These are phyloP conservation scores for Escallonia rubra DNA, from an alignment of 129 eudicot species.

Conservation along the genomic window DNA sequence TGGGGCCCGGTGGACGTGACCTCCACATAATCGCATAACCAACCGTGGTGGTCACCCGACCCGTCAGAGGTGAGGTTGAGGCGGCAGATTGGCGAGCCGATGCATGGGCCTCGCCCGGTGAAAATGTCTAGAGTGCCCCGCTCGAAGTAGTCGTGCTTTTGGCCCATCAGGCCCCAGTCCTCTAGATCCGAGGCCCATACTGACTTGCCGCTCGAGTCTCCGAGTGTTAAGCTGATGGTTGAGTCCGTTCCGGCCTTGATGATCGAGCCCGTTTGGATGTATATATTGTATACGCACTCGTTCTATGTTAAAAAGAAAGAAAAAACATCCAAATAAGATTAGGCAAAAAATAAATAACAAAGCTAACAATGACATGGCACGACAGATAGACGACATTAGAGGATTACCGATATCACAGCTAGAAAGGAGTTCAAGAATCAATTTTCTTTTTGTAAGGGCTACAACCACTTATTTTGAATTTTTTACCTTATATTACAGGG, in stretches of 20 bases:
- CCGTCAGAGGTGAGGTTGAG: slow-evolving; percentile 37
- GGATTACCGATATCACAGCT: no score
- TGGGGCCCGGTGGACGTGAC: slow-evolving; percentile 35
- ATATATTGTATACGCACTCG: slow-evolving; percentile 33
- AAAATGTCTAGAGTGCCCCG: slow-evolving; percentile 33
- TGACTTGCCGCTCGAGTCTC: slow-evolving; percentile 19
- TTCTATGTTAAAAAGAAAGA: background rate
- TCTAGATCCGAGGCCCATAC: slow-evolving; percentile 22
- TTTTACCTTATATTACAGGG: no score
- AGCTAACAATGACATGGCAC: no score
- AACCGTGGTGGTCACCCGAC: slow-evolving; percentile 29
- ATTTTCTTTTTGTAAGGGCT: no score
- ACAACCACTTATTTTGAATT: no score
- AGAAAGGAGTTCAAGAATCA: no score
- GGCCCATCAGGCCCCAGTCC: slow-evolving; percentile 42
- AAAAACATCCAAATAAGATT: no score
- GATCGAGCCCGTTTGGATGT: slow-evolving; percentile 27
- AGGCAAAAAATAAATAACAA: no score
- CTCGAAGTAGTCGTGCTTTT: slow-evolving; percentile 27
- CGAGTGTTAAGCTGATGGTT: slow-evolving; percentile 15
- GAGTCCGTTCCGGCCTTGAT: slow-evolving; percentile 34
- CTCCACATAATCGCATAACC: slow-evolving; percentile 40
- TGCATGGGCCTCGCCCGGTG: slow-evolving; percentile 33
- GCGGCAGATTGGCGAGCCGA: slow-evolving; percentile 18
- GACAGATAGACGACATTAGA: no score